These are phyloP conservation scores for Chalara sp. DNA, from an alignment of 2,329 filamentous ascomycete genomes.

Conservation along the genomic window DNA sequence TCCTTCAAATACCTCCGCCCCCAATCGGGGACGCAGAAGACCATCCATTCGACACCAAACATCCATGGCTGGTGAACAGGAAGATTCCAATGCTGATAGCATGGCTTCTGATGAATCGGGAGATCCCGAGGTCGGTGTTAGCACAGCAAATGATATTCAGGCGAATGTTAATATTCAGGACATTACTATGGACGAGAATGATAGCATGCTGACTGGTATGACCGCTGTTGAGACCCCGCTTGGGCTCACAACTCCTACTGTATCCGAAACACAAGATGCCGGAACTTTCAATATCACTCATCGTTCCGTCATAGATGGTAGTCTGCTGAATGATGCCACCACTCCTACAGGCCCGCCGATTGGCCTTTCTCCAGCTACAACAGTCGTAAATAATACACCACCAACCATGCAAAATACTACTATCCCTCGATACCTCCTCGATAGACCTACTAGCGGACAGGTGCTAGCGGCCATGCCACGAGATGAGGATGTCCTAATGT, in stretches of 20 bases:
- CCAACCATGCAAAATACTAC: constrained; percentile 69
- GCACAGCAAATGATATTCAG: constrained; percentile 74
- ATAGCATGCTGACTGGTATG: constrained; percentile 54
- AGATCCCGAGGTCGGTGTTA: constrained; percentile 63
- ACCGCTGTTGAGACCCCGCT: constrained; percentile 63
- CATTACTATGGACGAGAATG: constrained; percentile 71
- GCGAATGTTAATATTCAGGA: constrained; percentile 80
- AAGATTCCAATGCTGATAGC: constrained; percentile 82
- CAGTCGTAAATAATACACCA: constrained; percentile 58
- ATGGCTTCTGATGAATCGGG: constrained; percentile 71
- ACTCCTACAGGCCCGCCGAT: constrained; percentile 62
- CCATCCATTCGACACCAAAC: constrained; percentile 86
- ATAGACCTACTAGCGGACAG: constrained; percentile 60
- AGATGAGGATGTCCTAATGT: constrained; percentile 98
- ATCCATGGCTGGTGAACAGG: constrained; percentile 77
- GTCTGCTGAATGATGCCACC: constrained; percentile 65
- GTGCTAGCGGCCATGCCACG: constrained; percentile 88
- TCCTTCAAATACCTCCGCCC: constrained; percentile 45
- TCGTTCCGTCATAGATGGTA: constrained; percentile 75
- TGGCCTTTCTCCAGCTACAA: constrained; percentile 60
- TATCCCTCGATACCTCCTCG: constrained; percentile 73
- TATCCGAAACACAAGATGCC: constrained; percentile 75
- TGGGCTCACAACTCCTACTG: constrained; percentile 68
- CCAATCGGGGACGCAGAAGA: constrained; percentile 56
- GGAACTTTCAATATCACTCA: constrained; percentile 95